A percentile compares a stretch with the other conserved stretches of the same genome.
Evolutionary conservation across 306 rosid genomes (phyloP).

Genomic region (Carpinus viminea): DNA sequence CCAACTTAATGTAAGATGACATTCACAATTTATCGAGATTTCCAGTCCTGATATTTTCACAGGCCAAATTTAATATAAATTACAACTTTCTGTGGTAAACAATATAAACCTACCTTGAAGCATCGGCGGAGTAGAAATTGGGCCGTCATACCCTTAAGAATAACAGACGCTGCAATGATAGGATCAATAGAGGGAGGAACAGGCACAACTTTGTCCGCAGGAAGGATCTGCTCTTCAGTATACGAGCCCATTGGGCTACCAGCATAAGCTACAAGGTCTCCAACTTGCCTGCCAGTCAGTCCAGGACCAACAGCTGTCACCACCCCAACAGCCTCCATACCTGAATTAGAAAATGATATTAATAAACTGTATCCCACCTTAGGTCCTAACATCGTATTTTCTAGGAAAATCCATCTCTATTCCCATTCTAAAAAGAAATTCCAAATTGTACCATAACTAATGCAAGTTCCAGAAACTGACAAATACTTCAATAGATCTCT

Average conservation of each 20-base stretch:
- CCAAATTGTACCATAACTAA: not conserved
- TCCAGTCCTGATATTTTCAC: not conserved
- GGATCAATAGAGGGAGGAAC: conserved; percentile 83
- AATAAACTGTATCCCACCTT: not conserved
- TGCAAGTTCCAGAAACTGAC: not conserved
- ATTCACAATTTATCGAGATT: not conserved
- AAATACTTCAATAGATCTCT: not conserved
- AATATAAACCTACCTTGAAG: conserved; percentile 63
- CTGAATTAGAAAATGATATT: conserved; percentile 30
- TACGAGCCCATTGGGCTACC: conserved; percentile 87
- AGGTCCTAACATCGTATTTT: not conserved
- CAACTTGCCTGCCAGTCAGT: conserved; percentile 64
- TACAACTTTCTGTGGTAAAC: not conserved
- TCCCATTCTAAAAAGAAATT: not conserved
- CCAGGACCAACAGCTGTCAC: conserved; percentile 86
- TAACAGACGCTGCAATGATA: conserved; percentile 62
- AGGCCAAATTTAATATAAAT: not conserved
- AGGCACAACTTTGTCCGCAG: conserved; percentile 68
- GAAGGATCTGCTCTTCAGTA: conserved; percentile 94
- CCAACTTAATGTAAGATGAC: not conserved
- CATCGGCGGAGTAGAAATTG: conserved; percentile 66
- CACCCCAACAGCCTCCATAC: conserved; percentile 89
- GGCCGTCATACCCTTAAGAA: conserved; percentile 86
- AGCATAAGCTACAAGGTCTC: conserved; percentile 80
- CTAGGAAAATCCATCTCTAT: not conserved